Base-by-base conservation (phyloP, 495 filamentous ascomycete genomes). In the Podospora pseudoanserina region DNA sequence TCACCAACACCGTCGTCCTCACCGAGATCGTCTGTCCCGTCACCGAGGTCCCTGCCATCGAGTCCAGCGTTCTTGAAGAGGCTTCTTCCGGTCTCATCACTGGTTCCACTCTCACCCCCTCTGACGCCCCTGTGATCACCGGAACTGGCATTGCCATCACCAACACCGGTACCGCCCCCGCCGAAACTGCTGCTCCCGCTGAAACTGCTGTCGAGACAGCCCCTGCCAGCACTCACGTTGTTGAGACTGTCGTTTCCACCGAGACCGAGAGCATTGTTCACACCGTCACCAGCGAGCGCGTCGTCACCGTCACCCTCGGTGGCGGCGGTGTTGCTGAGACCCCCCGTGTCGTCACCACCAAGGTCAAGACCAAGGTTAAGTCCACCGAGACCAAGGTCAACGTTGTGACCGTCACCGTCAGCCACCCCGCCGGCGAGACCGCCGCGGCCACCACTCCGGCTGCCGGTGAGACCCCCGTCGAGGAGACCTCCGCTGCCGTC, bases 21-120 rank as follows among this genome's bases (percentile, higher is more conserved):
- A 82, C 81, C 53, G 75, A 76, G 44, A 79, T 79, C 26, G 77
- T 83, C 66, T 84, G 81, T 78, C 82, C 81, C 55, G 78, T 84
- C 26, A 75, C 78, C 49, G 80, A 73, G 4, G 76, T 74, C 20
- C 71, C 74, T 27, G 78, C 80, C 60, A 76, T 84, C 70, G 77
- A 77, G 44, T 79, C 74, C 65, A 80, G 79, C 67, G 64, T 83
- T 26, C 57, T 78, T 11, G 71, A 67, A 1, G 74, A 75, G 11
- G 77, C 77, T 71, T 71, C 71, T 59, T 75, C 72, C 67, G 79
- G 79, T 44, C 62, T 78, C 67, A 76, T 81, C 71, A 64, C 71
- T 2, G 79, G 78, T 64, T 68, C 56, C 66, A 71, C 68, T 28
- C 39, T 71, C 20, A 32, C 62, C 61, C 44, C 13, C 26, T 20